phyloP scores from a whole-genome alignment of 352 stramenopile genomes.

The Globisporangium parvum region DNA sequence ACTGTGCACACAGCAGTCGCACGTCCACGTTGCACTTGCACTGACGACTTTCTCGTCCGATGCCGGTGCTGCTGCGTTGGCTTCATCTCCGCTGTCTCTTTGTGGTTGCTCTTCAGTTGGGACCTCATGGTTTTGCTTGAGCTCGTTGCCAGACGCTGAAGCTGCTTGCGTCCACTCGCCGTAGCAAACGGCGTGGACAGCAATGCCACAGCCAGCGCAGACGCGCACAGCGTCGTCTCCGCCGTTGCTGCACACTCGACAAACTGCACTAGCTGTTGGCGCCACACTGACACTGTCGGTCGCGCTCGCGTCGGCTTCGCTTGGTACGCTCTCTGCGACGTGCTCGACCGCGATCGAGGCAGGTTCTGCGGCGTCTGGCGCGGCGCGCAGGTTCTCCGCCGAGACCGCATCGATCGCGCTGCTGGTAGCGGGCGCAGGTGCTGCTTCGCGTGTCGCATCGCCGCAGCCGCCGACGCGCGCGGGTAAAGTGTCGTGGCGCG shows the following conservation, averaged over 20 bases:
- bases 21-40: slow-evolving; percentile 21
- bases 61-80: background rate
- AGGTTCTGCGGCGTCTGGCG: background rate
- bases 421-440: background rate
- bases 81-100: too few species aligned
- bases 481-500: background rate
- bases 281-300: background rate
- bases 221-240: slow-evolving; percentile 16
- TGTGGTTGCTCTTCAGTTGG: background rate
- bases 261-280: background rate
- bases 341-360: background rate
- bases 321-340: background rate
- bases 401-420: background rate
- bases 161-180: background rate
- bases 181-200: slow-evolving; percentile 36
- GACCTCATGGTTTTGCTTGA: background rate
- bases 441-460: background rate
- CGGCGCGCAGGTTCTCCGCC: background rate
- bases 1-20: slow-evolving; percentile 30
- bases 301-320: background rate
- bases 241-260: slow-evolving; percentile 1
- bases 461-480: background rate
- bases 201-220: slow-evolving; percentile 24
- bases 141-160: background rate
- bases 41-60: background rate